A percentile compares a stretch with the other conserved stretches of the same genome.
Conservation (phyloP, 2,329 filamentous ascomycete genomes). For the Aspergillus tubingensis region DNA sequence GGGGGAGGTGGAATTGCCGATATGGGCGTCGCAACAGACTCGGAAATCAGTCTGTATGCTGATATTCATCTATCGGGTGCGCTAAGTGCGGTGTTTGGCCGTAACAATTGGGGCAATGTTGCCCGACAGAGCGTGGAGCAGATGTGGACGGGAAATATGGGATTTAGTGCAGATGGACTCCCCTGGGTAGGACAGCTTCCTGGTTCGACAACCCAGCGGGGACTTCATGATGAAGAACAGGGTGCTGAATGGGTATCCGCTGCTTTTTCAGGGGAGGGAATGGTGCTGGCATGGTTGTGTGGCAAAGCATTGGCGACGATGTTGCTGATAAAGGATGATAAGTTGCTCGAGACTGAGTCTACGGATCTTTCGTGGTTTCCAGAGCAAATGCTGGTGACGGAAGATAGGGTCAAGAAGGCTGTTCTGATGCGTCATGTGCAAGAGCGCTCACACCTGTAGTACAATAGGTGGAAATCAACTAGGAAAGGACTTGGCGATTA, state of each 20-base stretch:
- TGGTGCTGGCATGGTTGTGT: conserved; percentile 36
- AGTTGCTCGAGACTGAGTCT: background rate
- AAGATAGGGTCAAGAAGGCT: conserved; percentile 23
- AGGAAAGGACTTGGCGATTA: too few species aligned
- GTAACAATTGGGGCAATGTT: conserved; percentile 25
- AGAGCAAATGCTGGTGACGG: conserved; percentile 30
- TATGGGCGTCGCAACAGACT: conserved; percentile 53
- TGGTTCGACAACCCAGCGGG: conserved; percentile 15
- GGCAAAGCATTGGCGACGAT: conserved; percentile 31
- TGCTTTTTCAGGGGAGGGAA: conserved; percentile 34
- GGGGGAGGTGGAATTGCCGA: conserved; percentile 47
- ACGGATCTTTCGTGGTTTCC: conserved; percentile 33
- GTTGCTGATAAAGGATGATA: conserved; percentile 24
- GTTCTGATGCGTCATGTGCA: conserved; percentile 12
- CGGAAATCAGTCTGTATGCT: conserved; percentile 26
- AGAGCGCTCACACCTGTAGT: background rate
- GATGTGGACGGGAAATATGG: conserved; percentile 50
- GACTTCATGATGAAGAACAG: background rate
- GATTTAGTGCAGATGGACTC: conserved; percentile 51
- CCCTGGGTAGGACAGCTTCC: conserved; percentile 54
- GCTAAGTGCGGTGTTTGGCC: conserved; percentile 28
- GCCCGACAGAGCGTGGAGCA: conserved; percentile 23
- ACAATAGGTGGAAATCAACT: background rate
- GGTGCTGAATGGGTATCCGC: conserved; percentile 33
- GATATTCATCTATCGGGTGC: conserved; percentile 32